These are phyloP conservation scores for Ophiostoma ulmi DNA, from an alignment of 2,329 filamentous ascomycete species.

Conservation along the genomic window DNA sequence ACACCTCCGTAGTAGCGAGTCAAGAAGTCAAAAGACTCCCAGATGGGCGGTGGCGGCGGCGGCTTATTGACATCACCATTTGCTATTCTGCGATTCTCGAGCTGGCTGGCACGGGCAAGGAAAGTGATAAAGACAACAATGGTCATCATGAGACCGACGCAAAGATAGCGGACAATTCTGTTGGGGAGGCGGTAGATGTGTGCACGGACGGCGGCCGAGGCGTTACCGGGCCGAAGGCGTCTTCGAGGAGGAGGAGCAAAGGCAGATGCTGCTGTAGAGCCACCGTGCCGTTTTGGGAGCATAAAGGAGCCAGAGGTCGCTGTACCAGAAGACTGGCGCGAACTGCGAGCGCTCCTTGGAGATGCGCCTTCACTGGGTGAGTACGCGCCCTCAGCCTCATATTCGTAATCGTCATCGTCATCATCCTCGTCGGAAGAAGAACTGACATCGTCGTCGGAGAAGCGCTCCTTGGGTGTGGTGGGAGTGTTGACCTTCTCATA, in stretches of 20 bases:
- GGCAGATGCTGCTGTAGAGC: constrained; percentile 28
- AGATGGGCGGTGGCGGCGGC: constrained; percentile 61
- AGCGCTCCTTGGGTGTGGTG: constrained; percentile 44
- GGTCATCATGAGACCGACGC: constrained; percentile 61
- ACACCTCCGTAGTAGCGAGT: constrained; percentile 88
- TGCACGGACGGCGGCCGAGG: constrained; percentile 31
- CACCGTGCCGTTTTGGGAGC: constrained; percentile 38
- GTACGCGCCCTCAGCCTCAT: constrained; percentile 35
- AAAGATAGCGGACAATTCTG: constrained; percentile 72
- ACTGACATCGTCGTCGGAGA: constrained; percentile 42
- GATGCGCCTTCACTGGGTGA: constrained; percentile 37
- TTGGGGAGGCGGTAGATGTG: constrained; percentile 61
- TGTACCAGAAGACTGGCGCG: constrained; percentile 49
- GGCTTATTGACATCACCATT: constrained; percentile 54
- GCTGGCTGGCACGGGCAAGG: constrained; percentile 67
- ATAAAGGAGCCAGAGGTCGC: constrained; percentile 43
- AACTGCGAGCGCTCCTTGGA: constrained; percentile 43
- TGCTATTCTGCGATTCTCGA: constrained; percentile 59
- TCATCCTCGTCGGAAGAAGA: constrained; percentile 41
- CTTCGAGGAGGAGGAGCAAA: constrained; percentile 27
- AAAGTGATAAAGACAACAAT: constrained; percentile 72
- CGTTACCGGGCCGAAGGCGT: constrained; percentile 16
- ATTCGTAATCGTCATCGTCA: constrained; percentile 35
- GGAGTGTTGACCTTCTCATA: constrained; percentile 44
- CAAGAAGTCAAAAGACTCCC: constrained; percentile 82